Percentiles rank a stretch among this genome's conserved stretches.
Conservation (phyloP, 176 grass and related monocot genomes). For the Bromus sterilis region DNA sequence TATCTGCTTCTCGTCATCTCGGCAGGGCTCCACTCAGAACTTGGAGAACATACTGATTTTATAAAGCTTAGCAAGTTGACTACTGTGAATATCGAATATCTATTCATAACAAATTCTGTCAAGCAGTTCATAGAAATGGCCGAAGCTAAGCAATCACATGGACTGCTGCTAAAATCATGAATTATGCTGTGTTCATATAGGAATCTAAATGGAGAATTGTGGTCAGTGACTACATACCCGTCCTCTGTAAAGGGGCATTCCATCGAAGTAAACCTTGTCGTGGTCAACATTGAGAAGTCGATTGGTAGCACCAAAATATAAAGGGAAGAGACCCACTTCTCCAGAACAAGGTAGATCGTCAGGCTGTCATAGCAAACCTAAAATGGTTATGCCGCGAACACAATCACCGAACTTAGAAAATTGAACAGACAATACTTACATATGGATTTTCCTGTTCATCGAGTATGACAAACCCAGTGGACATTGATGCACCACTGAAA, state of each 20-base stretch:
- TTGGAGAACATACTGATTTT: background rate
- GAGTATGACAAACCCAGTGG: constrained; percentile 79
- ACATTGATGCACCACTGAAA: constrained; percentile 74
- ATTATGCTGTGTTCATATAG: background rate
- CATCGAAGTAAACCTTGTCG: constrained; percentile 94
- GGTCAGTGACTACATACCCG: constrained; percentile 41
- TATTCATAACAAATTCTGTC: background rate
- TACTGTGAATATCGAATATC: background rate
- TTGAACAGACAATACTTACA: constrained; percentile 48
- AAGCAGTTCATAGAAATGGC: background rate
- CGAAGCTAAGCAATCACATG: background rate
- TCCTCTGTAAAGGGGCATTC: constrained; percentile 86
- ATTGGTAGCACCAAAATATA: constrained; percentile 71
- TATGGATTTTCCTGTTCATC: constrained; percentile 79
- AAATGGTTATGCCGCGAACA: constrained; percentile 13
- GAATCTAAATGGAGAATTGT: background rate
- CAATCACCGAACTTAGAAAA: background rate
- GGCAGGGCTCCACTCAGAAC: background rate
- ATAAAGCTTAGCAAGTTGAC: background rate
- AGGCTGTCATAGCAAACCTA: constrained; percentile 36
- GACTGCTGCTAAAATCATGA: background rate
- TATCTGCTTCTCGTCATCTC: background rate
- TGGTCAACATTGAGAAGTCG: constrained; percentile 73
- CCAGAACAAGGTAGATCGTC: constrained; percentile 82
- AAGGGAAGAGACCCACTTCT: constrained; percentile 86